Percentiles rank a stretch among this genome's conserved stretches.
Conservation (phyloP, 75 land plant genomes). For the Cupressus sempervirens region DNA sequence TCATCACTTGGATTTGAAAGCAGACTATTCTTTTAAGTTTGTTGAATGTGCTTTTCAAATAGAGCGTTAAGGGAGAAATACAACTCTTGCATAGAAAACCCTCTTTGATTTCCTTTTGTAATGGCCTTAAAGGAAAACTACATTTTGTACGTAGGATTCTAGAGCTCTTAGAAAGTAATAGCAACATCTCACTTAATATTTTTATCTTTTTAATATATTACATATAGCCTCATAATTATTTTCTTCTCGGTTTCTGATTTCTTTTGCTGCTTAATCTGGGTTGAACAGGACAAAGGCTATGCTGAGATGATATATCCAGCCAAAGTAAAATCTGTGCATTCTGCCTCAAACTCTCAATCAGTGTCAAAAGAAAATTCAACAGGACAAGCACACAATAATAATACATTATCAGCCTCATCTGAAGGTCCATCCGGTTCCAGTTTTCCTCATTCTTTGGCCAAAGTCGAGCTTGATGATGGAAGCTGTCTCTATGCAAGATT, state of each 20-base stretch:
- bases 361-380: background rate
- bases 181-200: background rate
- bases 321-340: conserved; percentile 31
- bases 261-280: conserved; percentile 7
- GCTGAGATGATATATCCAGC: conserved; percentile 39
- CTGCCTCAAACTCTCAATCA: conserved; percentile 11
- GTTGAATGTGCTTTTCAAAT: too few species aligned
- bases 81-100: too few species aligned
- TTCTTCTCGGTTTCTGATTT: background rate
- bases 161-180: background rate
- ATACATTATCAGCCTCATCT: background rate
- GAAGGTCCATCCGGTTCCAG: background rate
- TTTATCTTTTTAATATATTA: background rate
- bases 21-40: too few species aligned
- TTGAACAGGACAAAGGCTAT: conserved; percentile 26
- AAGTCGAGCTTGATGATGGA: conserved; percentile 75
- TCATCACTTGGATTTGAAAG: too few species aligned
- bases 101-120: background rate
- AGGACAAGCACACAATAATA: background rate
- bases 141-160: background rate
- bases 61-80: too few species aligned
- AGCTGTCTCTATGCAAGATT: conserved; percentile 60
- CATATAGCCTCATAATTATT: background rate
- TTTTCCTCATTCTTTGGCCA: conserved; percentile 31
- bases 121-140: background rate